phyloP scores from a whole-genome alignment of 192 early-diverging fungal genomes.

The Backusella psychrophila region DNA sequence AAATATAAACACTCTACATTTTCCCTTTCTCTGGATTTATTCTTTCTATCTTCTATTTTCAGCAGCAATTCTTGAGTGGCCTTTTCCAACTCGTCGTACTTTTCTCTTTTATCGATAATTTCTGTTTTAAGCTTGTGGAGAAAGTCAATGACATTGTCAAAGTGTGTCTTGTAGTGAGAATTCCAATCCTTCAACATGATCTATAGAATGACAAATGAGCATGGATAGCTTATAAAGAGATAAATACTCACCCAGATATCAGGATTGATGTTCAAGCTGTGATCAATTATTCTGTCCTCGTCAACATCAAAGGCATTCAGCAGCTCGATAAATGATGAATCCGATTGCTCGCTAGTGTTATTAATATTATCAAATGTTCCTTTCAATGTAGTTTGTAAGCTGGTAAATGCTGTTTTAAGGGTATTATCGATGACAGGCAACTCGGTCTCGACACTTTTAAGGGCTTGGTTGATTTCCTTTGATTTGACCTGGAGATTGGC shows the following conservation, averaged over 20 bases:
- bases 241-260: background rate
- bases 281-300: background rate
- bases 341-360: background rate
- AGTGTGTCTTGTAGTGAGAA: background rate
- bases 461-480: background rate
- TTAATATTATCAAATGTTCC: no score
- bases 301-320: background rate
- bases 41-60: background rate
- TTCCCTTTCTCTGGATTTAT: background rate
- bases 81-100: background rate
- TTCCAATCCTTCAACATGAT: background rate
- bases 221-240: background rate
- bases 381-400: background rate
- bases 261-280: background rate
- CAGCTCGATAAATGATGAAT: background rate
- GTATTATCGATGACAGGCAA: no score
- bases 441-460: background rate
- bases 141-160: background rate
- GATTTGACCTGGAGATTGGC: background rate
- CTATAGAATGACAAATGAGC: background rate
- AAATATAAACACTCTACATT: background rate
- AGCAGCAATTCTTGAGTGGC: background rate
- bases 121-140: background rate
- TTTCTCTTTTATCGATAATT: background rate
- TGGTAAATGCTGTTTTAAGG: background rate